phyloP scores from a whole-genome alignment of 2,329 filamentous ascomycete genomes.

The Aureobasidium uvarum region DNA sequence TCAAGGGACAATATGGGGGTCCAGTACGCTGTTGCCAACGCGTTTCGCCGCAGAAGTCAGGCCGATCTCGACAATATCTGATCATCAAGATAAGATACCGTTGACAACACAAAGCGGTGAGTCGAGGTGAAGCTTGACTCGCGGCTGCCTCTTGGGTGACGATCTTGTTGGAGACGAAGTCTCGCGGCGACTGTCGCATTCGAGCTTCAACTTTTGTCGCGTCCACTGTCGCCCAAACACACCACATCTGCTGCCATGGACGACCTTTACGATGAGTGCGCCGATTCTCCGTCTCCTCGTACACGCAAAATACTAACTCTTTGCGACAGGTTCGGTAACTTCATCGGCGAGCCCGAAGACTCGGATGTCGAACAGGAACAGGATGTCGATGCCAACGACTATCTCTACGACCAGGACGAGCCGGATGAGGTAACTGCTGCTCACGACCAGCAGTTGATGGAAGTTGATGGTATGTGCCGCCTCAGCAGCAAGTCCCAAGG shows the following conservation, averaged over 20 bases:
- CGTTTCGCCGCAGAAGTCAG: not conserved
- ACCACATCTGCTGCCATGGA: slow-evolving; percentile 62
- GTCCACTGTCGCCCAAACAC: slow-evolving; percentile 12
- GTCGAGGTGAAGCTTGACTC: slow-evolving; percentile 6
- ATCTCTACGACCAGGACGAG: slow-evolving; percentile 71
- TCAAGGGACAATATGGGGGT: slow-evolving; percentile 18
- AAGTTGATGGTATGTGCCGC: slow-evolving; percentile 68
- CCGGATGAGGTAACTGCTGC: slow-evolving; percentile 53
- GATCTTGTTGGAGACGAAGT: slow-evolving; percentile 8
- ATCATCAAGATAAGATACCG: not conserved
- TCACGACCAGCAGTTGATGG: slow-evolving; percentile 84
- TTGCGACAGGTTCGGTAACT: slow-evolving; percentile 81
- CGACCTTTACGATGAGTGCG: slow-evolving; percentile 93
- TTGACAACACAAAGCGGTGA: slow-evolving; percentile 19
- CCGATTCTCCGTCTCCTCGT: not conserved
- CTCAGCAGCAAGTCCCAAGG: not conserved
- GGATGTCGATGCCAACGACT: slow-evolving; percentile 70
- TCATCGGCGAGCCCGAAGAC: slow-evolving; percentile 88
- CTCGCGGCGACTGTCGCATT: slow-evolving; percentile 18
- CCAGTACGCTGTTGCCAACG: slow-evolving; percentile 3
- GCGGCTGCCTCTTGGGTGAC: slow-evolving; percentile 2
- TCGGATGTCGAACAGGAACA: slow-evolving; percentile 84
- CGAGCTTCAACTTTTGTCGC: slow-evolving; percentile 26
- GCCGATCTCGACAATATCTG: not conserved
- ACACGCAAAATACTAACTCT: slow-evolving; percentile 26